phyloP scores from a whole-genome alignment of 2,329 filamentous ascomycete genomes.

The Sclerotinia minor region DNA sequence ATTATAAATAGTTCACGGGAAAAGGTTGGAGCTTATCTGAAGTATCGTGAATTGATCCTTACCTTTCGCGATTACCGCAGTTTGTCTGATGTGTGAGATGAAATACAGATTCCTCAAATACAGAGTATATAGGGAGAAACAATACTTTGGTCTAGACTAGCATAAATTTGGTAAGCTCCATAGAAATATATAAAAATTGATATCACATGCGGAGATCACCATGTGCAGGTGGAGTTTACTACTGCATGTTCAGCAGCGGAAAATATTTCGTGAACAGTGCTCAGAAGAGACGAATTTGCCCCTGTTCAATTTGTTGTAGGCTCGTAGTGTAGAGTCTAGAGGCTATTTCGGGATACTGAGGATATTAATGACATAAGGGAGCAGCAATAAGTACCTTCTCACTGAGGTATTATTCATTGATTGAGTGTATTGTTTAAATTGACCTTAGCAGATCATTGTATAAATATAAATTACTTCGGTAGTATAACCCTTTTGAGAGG shows the following conservation, averaged over 20 bases:
- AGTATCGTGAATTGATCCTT: neutral
- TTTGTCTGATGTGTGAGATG: neutral
- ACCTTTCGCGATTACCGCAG: neutral
- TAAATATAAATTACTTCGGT: too few species aligned
- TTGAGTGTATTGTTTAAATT: neutral
- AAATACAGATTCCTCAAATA: neutral
- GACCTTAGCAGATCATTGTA: too few species aligned
- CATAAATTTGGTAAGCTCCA: conserved; percentile 15
- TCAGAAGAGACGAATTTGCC: neutral
- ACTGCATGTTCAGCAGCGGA: conserved; percentile 20
- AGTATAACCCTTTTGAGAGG: neutral
- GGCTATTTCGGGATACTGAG: too few species aligned
- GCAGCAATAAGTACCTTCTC: neutral
- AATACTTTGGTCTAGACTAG: neutral
- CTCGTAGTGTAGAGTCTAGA: neutral
- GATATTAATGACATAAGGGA: neutral
- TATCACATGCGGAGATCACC: conserved; percentile 19
- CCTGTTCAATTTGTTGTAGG: neutral
- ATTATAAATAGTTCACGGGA: conserved; percentile 31
- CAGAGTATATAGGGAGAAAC: conserved; percentile 5
- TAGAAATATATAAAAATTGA: conserved; percentile 17
- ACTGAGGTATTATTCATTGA: neutral
- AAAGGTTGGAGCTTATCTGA: neutral
- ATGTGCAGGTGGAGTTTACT: conserved; percentile 16
- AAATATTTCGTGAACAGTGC: conserved; percentile 22